A percentile compares a stretch with the other conserved stretches of the same genome.
Conservation (phyloP, 2,329 filamentous ascomycete species). For the Sclerotinia borealis region DNA sequence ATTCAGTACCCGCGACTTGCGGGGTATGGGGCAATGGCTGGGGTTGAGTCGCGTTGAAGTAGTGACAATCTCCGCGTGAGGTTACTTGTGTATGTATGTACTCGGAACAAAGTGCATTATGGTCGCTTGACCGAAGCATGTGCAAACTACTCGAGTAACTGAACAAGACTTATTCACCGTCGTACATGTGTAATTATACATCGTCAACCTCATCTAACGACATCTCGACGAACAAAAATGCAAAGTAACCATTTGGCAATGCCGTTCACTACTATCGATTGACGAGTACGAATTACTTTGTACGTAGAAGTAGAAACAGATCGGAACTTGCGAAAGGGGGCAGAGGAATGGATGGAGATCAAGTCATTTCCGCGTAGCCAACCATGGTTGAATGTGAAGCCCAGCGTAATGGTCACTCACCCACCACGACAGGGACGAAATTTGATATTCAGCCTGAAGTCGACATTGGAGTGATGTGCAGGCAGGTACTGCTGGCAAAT, state of each 20-base stretch:
- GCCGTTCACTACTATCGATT: neutral
- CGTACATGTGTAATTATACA: neutral
- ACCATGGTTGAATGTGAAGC: neutral
- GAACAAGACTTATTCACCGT: neutral
- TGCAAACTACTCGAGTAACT: conserved; percentile 4
- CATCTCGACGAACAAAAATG: neutral
- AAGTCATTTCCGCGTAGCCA: neutral
- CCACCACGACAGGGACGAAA: conserved; percentile 5
- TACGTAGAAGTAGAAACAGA: neutral
- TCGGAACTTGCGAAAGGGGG: neutral
- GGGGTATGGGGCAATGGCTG: conserved; percentile 3
- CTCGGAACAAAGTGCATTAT: neutral
- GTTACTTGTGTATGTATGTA: conserved; percentile 10
- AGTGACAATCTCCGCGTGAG: conserved; percentile 15
- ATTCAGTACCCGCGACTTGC: conserved; percentile 5
- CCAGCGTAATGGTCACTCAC: neutral
- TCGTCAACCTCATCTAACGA: neutral
- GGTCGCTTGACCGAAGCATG: conserved; percentile 15
- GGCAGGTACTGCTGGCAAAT: conserved; percentile 2
- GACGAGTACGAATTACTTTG: neutral
- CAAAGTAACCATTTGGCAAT: too few species aligned
- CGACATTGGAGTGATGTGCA: neutral
- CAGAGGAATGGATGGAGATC: neutral
- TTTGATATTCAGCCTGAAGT: conserved; percentile 2
- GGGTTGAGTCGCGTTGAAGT: neutral